phyloP scores from a whole-genome alignment of 169 alveolate species.

The Eimeria maxima region DNA sequence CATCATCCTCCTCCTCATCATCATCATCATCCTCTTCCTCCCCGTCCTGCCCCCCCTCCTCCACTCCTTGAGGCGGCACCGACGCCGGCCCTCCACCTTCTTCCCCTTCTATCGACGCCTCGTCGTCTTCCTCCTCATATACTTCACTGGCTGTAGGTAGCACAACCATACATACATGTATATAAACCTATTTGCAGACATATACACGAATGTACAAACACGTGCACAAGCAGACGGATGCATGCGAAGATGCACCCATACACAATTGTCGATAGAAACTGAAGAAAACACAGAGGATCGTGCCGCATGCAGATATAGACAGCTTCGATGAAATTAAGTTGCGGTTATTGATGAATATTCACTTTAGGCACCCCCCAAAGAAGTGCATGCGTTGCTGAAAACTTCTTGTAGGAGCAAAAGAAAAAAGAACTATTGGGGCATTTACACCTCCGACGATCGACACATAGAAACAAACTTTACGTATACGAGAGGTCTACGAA shows the following conservation, averaged over 20 bases:
- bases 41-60: conserved; percentile 59
- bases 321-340: no score
- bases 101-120: conserved; percentile 12
- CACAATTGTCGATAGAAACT: no score
- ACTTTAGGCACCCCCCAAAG: no score
- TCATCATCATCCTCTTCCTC: conserved; percentile 38
- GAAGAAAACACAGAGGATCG: no score
- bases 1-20: conserved; percentile 30
- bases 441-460: no score
- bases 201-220: no score
- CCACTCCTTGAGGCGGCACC: neutral
- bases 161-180: neutral
- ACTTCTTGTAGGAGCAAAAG: neutral
- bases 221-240: no score
- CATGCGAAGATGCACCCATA: no score
- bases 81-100: neutral
- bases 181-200: no score
- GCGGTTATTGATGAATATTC: no score
- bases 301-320: no score
- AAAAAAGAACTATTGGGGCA: neutral
- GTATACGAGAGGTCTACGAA: neutral
- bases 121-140: conserved; percentile 54
- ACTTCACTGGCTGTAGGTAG: conserved; percentile 20
- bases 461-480: neutral
- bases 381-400: no score